Percentiles rank a stretch among this genome's conserved stretches.
These are phyloP conservation scores for Cyamopsis tetragonoloba DNA, from an alignment of 306 rosid species.

Conservation along the genomic window DNA sequence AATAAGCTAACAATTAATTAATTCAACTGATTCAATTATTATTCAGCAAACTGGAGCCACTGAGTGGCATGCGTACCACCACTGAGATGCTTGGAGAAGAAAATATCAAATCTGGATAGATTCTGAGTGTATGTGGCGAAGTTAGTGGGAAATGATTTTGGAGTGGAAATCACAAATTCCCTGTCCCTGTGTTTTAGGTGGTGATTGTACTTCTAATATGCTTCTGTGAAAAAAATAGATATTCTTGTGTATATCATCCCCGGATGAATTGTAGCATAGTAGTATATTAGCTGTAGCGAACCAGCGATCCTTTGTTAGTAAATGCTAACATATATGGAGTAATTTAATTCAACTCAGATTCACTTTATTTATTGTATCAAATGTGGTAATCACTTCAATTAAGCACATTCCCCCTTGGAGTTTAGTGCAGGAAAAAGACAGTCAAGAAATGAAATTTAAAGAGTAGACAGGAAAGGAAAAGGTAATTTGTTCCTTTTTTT, in stretches of 20 bases:
- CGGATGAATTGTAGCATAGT: constrained; percentile 27
- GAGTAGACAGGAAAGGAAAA: too few species aligned
- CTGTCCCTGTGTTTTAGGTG: background rate
- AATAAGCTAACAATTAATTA: constrained; percentile 38
- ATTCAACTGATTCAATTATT: constrained; percentile 26
- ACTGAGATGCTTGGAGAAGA: constrained; percentile 22
- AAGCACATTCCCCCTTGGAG: background rate
- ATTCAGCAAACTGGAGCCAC: constrained; percentile 11
- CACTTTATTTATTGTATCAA: constrained; percentile 18
- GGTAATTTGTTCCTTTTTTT: too few species aligned
- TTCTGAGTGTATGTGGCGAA: background rate
- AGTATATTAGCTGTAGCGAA: constrained; percentile 18
- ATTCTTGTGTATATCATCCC: constrained; percentile 26
- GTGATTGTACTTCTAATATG: constrained; percentile 24
- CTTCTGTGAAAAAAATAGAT: constrained; percentile 11
- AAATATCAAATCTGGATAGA: constrained; percentile 4
- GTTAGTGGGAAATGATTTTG: constrained; percentile 16
- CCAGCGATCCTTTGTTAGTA: constrained; percentile 15
- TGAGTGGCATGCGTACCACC: background rate
- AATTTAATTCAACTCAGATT: constrained; percentile 17
- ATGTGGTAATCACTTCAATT: background rate
- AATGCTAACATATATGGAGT: constrained; percentile 12
- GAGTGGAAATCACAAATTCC: constrained; percentile 25
- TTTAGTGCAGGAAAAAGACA: background rate
- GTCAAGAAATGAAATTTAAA: background rate